Conservation (phyloP, 495 filamentous ascomycete genomes). For the Podospora pseudoanserina region DNA sequence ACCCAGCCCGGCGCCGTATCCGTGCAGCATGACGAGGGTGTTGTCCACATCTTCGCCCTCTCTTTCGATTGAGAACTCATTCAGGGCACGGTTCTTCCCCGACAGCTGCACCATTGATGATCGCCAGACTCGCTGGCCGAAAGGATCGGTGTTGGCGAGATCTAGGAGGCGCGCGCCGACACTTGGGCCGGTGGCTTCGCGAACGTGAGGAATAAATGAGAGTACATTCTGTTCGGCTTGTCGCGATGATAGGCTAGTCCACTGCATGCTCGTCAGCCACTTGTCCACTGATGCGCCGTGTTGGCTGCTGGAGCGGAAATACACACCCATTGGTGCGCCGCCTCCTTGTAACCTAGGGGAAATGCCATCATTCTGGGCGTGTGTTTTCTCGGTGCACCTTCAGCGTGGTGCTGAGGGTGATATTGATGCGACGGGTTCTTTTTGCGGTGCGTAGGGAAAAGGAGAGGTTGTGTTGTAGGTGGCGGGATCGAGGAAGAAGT, state of each 20-base stretch:
- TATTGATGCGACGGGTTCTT: neutral
- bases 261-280: conserved; percentile 47
- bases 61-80: conserved; percentile 89
- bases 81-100: conserved; percentile 81
- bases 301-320: neutral
- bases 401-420: conserved; percentile 1
- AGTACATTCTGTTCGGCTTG: conserved; percentile 87
- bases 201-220: conserved; percentile 79
- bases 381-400: neutral
- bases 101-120: conserved; percentile 78
- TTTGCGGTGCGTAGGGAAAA: conserved; percentile 7
- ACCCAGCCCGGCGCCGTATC: conserved; percentile 90
- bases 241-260: conserved; percentile 77
- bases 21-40: conserved; percentile 95
- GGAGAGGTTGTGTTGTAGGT: conserved; percentile 4
- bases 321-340: conserved; percentile 86
- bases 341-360: conserved; percentile 87
- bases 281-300: neutral
- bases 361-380: conserved; percentile 37
- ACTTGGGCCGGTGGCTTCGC: conserved; percentile 58
- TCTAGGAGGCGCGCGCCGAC: conserved; percentile 39
- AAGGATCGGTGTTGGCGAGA: conserved; percentile 61
- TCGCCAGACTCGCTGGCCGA: conserved; percentile 81
- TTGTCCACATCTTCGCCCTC: conserved; percentile 70
- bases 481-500: neutral